phyloP scores from a whole-genome alignment of 257 asterid species.

The Eustoma russellianum region DNA sequence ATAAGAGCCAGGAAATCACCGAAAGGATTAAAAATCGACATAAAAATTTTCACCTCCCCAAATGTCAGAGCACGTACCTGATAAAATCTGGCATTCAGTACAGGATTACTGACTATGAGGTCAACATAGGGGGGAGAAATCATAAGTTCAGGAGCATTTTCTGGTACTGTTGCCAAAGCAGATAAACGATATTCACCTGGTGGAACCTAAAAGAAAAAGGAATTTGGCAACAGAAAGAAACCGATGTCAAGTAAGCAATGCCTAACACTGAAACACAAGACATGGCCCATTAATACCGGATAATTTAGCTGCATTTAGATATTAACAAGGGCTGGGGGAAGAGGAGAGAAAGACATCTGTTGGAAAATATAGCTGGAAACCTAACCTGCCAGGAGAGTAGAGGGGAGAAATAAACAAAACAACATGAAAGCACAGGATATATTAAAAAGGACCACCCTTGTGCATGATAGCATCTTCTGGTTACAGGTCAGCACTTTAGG shows the following conservation, averaged over 20 bases:
- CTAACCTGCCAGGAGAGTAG: too few species aligned
- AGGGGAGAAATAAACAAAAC: too few species aligned
- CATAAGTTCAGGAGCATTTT: constrained; percentile 69
- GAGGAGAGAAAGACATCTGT: neutral
- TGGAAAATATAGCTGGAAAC: neutral
- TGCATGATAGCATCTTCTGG: too few species aligned
- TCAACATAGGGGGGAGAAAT: constrained; percentile 73
- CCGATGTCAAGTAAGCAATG: too few species aligned
- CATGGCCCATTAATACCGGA: neutral
- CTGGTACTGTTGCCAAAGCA: constrained; percentile 74
- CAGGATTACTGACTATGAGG: constrained; percentile 54
- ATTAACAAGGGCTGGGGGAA: neutral
- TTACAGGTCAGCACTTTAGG: too few species aligned
- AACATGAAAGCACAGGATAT: too few species aligned
- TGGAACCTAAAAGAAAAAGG: constrained; percentile 49
- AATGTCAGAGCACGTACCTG: constrained; percentile 41
- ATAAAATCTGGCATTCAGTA: constrained; percentile 51
- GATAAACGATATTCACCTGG: constrained; percentile 90
- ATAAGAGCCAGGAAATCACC: neutral
- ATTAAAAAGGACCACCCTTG: too few species aligned
- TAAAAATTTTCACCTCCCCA: neutral
- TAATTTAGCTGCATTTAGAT: neutral
- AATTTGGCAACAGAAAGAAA: too few species aligned
- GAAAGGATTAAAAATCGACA: neutral
- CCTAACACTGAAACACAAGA: neutral